Percentiles rank a stretch among this genome's conserved stretches.
These are phyloP conservation scores for Agaricales sp. DNA, from an alignment of 1,284 basidiomycete species.

Conservation along the genomic window DNA sequence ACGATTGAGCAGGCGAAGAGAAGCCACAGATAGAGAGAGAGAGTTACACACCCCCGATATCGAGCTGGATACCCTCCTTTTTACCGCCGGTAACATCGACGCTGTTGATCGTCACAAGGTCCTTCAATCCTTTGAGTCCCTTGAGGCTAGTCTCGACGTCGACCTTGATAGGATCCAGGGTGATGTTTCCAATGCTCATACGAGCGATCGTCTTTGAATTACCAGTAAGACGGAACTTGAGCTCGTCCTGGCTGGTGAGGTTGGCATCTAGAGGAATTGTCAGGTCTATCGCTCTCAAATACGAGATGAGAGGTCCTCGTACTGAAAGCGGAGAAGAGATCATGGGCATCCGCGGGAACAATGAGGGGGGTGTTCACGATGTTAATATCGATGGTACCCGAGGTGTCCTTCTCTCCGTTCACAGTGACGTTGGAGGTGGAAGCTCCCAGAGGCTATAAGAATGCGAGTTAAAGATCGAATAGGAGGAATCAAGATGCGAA, in stretches of 20 bases:
- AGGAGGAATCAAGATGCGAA: constrained; percentile 5
- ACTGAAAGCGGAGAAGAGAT: constrained; percentile 51
- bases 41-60: constrained; percentile 36
- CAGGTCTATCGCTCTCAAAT: constrained; percentile 6
- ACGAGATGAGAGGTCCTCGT: constrained; percentile 12
- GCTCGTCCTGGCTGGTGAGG: constrained; percentile 33
- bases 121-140: constrained; percentile 56
- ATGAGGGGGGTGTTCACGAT: constrained; percentile 47
- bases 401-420: constrained; percentile 43
- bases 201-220: constrained; percentile 56
- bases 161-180: constrained; percentile 67
- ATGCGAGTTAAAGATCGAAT: background rate
- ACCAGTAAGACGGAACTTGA: constrained; percentile 54
- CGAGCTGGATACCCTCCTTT: constrained; percentile 47
- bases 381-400: constrained; percentile 57
- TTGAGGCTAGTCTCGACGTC: constrained; percentile 59
- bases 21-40: background rate
- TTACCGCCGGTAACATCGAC: constrained; percentile 70
- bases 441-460: constrained; percentile 41
- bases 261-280: constrained; percentile 30
- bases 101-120: constrained; percentile 43
- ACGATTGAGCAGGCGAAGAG: constrained; percentile 3
- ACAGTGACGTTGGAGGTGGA: constrained; percentile 47
- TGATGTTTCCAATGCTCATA: constrained; percentile 58
- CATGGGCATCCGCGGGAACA: constrained; percentile 39